A percentile compares a stretch with the other conserved stretches of the same genome.
Evolutionary conservation across 768 basidiomycete species (phyloP).

Genomic region (Tephrocybe sp.): DNA sequence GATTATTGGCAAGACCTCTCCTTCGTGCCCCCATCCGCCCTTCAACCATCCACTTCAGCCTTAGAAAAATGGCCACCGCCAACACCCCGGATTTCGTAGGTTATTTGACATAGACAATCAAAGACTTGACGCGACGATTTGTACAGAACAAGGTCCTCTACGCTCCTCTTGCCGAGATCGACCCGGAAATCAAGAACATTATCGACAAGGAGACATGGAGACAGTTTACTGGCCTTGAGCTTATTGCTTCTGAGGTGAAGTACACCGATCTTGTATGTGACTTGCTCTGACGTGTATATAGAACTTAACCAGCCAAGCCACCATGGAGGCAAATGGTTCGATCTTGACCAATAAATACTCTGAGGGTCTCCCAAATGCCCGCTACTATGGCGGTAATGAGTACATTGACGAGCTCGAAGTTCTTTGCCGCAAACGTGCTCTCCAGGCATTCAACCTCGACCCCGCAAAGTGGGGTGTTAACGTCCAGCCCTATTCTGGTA

Average conservation of each 20-base stretch:
- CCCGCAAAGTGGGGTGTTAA: slow-evolving; percentile 95
- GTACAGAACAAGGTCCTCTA: slow-evolving; percentile 90
- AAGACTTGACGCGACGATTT: slow-evolving; percentile 5
- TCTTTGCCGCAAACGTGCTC: slow-evolving; percentile 92
- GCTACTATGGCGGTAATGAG: slow-evolving; percentile 98
- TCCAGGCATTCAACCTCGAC: slow-evolving; percentile 95
- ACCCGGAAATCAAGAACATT: slow-evolving; percentile 95
- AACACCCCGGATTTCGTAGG: slow-evolving; percentile 62
- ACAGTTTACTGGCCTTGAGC: slow-evolving; percentile 95
- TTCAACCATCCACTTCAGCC: slow-evolving; percentile 23
- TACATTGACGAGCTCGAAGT: slow-evolving; percentile 95
- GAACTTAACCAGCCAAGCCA: slow-evolving; percentile 95
- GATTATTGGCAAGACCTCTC: slow-evolving; percentile 34
- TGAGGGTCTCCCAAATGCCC: slow-evolving; percentile 96
- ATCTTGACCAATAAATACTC: slow-evolving; percentile 99
- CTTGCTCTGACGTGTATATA: slow-evolving; percentile 26
- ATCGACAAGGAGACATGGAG: slow-evolving; percentile 99
- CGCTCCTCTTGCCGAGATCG: slow-evolving; percentile 81
- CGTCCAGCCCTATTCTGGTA: slow-evolving; percentile 97
- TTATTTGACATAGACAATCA: slow-evolving; percentile 9
- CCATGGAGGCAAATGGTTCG: slow-evolving; percentile 98
- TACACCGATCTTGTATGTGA: slow-evolving; percentile 1
- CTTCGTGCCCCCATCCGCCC: slow-evolving; percentile 30
- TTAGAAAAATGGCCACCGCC: slow-evolving; percentile 57
- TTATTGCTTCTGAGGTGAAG: slow-evolving; percentile 95